Evolutionary conservation across 148 eudicot species (phyloP), one percentile per base, ranked within the genome.

Genomic region (Persicaria maculosa): DNA sequence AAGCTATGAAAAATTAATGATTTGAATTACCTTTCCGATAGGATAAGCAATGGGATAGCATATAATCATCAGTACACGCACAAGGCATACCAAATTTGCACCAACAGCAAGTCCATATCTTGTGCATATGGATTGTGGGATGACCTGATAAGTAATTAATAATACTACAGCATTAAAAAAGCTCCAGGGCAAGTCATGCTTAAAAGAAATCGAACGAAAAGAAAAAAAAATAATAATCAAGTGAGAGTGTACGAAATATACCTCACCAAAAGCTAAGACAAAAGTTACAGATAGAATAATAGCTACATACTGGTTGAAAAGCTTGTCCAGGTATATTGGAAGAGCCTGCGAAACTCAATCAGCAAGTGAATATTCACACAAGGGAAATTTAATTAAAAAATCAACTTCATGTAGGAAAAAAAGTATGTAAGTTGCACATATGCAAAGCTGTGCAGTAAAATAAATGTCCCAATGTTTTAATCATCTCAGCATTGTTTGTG

Each of bases 71-170:
- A 94, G 76, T 80, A 88, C 61, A 5, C 93, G 88, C 61, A 94
- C 98, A 65, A 94, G 97, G 88, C 97, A 88, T 76, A 91, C 85
- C 71, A 91, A 88, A 81, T 88, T 94, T 80, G 98, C 82, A 78
- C 98, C 98, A 19, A 94, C 93, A 79, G 97, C 90, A 68, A 94
- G 96, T 72, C 98, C 96, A 81, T 94, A 91, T 87, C 97, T 81
- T 47, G 88, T 87, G 79, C 98, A 94, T 72, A 90, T 88, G 47
- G 98, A 79, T 88, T 94, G 98, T 73, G 98, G 98, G 81, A 94
- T 91, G 81, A 94, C 98, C 98, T 93, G 85, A 77, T 36, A 83
- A 83, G 67, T 74, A 47, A 69, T 44, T 72, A 15, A 31, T 31
- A 31, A 3, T 31, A 31, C 40, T 46, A 48, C n/a, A 71, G 6